Evolutionary conservation across 2,329 filamentous ascomycete genomes (phyloP).

Genomic region (Colletotrichum brevisporum): DNA sequence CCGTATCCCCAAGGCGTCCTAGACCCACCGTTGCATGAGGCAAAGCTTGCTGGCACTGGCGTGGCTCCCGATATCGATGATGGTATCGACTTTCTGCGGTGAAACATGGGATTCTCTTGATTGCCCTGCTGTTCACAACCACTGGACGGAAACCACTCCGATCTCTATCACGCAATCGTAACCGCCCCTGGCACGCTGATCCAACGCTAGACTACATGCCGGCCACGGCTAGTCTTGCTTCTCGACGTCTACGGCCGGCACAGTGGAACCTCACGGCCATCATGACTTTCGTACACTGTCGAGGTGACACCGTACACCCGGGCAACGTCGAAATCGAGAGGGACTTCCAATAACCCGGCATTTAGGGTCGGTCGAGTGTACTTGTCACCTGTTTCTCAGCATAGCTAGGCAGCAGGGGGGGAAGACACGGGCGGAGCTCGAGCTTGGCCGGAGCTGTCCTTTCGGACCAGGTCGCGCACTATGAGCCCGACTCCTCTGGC

Average conservation of each 20-base stretch:
- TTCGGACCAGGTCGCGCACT: conserved; percentile 5
- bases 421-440: not conserved
- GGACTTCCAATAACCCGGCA: not conserved
- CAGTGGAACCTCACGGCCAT: conserved; percentile 17
- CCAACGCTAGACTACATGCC: conserved; percentile 22
- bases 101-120: conserved; percentile 40
- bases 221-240: not conserved
- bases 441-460: not conserved
- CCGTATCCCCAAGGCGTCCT: not conserved
- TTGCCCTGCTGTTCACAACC: conserved; percentile 2
- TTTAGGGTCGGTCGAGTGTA: conserved; percentile 21
- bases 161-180: conserved; percentile 29
- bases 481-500: conserved; percentile 2
- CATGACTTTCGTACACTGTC: conserved; percentile 17
- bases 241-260: conserved; percentile 26
- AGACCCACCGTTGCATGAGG: not conserved
- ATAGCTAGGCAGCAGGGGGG: not conserved
- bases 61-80: conserved; percentile 28
- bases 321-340: not conserved
- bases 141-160: conserved; percentile 17
- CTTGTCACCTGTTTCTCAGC: conserved; percentile 18
- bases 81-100: conserved; percentile 36
- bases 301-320: conserved; percentile 7
- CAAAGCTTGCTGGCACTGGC: not conserved
- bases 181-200: conserved; percentile 29